A percentile compares a stretch with the other conserved stretches of the same genome.
phyloP scores from a whole-genome alignment of 2,329 filamentous ascomycete genomes.

The Phyllachora maydis region DNA sequence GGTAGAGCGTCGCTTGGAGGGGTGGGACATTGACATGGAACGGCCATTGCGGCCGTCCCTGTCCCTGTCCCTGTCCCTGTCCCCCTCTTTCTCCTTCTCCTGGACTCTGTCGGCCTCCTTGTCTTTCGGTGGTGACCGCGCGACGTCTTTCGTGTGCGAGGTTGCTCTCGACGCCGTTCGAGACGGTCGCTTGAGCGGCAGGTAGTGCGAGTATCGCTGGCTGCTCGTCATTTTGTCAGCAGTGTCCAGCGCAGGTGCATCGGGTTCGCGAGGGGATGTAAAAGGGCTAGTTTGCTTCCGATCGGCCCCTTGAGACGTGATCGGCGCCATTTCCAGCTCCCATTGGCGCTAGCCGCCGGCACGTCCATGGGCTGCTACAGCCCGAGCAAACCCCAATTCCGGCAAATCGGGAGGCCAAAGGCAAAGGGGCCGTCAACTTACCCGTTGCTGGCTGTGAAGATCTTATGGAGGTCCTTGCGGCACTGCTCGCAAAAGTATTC shows the following conservation, averaged over 20 bases:
- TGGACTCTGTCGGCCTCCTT: conserved; percentile 38
- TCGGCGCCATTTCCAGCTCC: conserved; percentile 8
- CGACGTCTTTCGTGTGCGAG: too few species aligned
- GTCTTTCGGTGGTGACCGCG: too few species aligned
- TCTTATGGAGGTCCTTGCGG: conserved; percentile 74
- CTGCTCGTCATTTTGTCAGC: conserved; percentile 23
- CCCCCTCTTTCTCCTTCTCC: conserved; percentile 24
- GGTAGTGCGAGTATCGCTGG: conserved; percentile 45
- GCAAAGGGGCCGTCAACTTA: conserved; percentile 31
- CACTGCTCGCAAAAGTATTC: conserved; percentile 98
- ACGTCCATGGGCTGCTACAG: too few species aligned
- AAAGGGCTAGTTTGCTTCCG: conserved; percentile 1
- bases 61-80: too few species aligned
- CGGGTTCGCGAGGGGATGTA: conserved; percentile 1
- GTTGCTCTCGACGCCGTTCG: conserved; percentile 37
- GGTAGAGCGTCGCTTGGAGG: conserved; percentile 73
- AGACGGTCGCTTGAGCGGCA: conserved; percentile 36
- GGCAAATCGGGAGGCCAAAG: conserved; percentile 1
- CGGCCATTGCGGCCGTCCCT: conserved; percentile 39
- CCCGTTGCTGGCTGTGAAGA: conserved; percentile 67
- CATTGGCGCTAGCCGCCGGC: conserved; percentile 8
- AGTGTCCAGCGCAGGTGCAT: conserved; percentile 2
- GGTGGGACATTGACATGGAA: conserved; percentile 26
- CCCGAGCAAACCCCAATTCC: conserved; percentile 2
- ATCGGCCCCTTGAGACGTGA: conserved; percentile 8